Evolutionary conservation across 805 yeast genomes (phyloP).

Genomic region (Pichia membranifaciens): DNA sequence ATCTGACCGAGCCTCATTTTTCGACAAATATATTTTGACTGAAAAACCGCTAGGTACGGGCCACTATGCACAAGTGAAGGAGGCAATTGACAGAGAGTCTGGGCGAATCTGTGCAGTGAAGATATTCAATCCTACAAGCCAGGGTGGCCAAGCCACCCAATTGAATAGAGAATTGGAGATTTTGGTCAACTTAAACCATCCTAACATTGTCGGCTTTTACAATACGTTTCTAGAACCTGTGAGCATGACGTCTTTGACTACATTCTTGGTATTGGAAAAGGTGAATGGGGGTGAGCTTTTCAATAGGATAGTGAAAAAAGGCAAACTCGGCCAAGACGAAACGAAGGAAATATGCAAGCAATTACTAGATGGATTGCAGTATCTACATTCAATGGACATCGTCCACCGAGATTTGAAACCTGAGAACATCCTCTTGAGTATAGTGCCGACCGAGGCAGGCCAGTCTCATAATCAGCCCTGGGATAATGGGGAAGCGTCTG

Average conservation of each 20-base stretch:
- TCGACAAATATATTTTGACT: constrained; percentile 45
- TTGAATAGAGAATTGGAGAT: constrained; percentile 65
- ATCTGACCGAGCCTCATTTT: constrained; percentile 36
- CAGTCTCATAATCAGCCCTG: constrained; percentile 36
- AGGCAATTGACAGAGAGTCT: constrained; percentile 50
- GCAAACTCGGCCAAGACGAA: constrained; percentile 54
- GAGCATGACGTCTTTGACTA: constrained; percentile 39
- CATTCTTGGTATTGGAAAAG: constrained; percentile 65
- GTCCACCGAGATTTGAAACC: constrained; percentile 94
- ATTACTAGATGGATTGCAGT: constrained; percentile 60
- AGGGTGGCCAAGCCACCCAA: constrained; percentile 24
- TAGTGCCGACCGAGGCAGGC: constrained; percentile 30
- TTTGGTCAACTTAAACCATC: constrained; percentile 58
- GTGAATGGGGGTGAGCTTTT: constrained; percentile 72
- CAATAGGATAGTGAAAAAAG: constrained; percentile 63
- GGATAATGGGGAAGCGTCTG: constrained; percentile 55
- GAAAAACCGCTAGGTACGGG: constrained; percentile 68
- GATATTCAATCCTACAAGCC: constrained; percentile 46
- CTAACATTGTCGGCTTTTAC: constrained; percentile 61
- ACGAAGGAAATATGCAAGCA: constrained; percentile 53
- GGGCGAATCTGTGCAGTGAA: constrained; percentile 69
- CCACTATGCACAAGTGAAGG: constrained; percentile 77
- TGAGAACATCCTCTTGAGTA: constrained; percentile 67
- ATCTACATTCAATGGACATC: constrained; percentile 87
- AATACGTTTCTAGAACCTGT: constrained; percentile 50